Conservation (phyloP, 371 early-diverging fungal species). For the Gilbertella persicaria region DNA sequence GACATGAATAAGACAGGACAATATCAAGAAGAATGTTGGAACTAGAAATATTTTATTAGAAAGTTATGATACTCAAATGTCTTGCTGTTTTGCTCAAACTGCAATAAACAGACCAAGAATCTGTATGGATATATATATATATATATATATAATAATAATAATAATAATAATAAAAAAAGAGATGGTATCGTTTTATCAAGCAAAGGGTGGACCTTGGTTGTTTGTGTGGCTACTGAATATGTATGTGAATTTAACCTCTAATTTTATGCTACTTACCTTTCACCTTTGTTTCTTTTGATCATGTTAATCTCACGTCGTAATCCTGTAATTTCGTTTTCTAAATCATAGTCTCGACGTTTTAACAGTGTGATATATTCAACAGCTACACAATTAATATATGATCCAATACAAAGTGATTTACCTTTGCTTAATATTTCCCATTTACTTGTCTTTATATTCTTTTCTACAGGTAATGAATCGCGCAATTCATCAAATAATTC, state of each 20-base stretch:
- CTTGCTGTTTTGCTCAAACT: too few relatives aligned
- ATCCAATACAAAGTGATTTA: conserved; percentile 14
- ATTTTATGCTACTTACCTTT: too few relatives aligned
- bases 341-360: conserved; percentile 54
- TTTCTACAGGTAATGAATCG: conserved; percentile 73
- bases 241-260: too few relatives aligned
- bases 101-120: too few relatives aligned
- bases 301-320: conserved; percentile 40
- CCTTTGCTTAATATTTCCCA: conserved; percentile 88
- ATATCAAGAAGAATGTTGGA: conserved; percentile 92
- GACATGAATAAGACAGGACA: conserved; percentile 66
- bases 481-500: conserved; percentile 84
- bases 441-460: conserved; percentile 78
- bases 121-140: too few relatives aligned
- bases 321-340: conserved; percentile 47
- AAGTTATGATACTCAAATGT: too few relatives aligned
- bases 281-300: conserved; percentile 40
- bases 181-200: too few relatives aligned
- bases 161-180: too few relatives aligned
- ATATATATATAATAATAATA: too few relatives aligned
- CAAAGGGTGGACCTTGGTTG: too few relatives aligned
- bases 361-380: conserved; percentile 53
- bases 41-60: too few relatives aligned
- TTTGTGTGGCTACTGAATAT: too few relatives aligned
- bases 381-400: conserved; percentile 25